Conservation (phyloP, 805 yeast genomes). For the Candida patagonica region DNA sequence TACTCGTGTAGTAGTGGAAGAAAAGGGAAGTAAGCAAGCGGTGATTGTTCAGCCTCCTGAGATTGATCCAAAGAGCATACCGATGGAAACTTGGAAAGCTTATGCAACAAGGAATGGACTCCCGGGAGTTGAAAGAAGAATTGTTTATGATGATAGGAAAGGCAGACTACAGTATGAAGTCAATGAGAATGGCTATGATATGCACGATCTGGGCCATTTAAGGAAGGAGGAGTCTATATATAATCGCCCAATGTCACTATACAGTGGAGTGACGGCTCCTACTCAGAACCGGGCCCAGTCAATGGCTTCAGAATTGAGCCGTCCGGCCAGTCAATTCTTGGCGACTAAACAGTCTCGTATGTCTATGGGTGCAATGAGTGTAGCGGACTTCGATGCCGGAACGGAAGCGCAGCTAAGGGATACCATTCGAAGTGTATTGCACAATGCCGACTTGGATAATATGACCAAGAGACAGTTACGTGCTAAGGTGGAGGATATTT, state of each 20-base stretch:
- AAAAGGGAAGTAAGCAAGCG: slow-evolving; percentile 40
- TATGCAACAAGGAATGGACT: slow-evolving; percentile 29
- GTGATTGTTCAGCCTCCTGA: slow-evolving; percentile 27
- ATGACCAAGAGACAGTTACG: slow-evolving; percentile 30
- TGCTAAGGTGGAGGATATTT: slow-evolving; percentile 28
- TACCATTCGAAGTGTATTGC: slow-evolving; percentile 25
- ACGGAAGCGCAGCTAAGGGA: neutral
- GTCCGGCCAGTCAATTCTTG: slow-evolving; percentile 3
- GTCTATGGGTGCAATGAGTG: slow-evolving; percentile 8
- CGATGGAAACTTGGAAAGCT: slow-evolving; percentile 31
- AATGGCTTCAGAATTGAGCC: slow-evolving; percentile 10
- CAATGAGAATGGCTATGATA: slow-evolving; percentile 19
- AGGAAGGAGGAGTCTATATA: slow-evolving; percentile 11
- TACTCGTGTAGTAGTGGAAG: slow-evolving; percentile 48
- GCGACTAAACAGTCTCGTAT: slow-evolving; percentile 7
- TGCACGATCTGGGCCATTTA: slow-evolving; percentile 17
- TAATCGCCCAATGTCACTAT: slow-evolving; percentile 13
- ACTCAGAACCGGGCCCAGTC: slow-evolving; percentile 7
- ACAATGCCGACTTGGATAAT: slow-evolving; percentile 26
- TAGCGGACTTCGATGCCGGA: slow-evolving; percentile 2
- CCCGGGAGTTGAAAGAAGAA: slow-evolving; percentile 30
- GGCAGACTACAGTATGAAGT: slow-evolving; percentile 25
- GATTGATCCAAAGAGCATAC: slow-evolving; percentile 29
- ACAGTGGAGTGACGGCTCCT: slow-evolving; percentile 2
- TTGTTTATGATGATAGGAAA: slow-evolving; percentile 27